Conservation (phyloP, 2,329 filamentous ascomycete species). For the Coleophoma cylindrospora region DNA sequence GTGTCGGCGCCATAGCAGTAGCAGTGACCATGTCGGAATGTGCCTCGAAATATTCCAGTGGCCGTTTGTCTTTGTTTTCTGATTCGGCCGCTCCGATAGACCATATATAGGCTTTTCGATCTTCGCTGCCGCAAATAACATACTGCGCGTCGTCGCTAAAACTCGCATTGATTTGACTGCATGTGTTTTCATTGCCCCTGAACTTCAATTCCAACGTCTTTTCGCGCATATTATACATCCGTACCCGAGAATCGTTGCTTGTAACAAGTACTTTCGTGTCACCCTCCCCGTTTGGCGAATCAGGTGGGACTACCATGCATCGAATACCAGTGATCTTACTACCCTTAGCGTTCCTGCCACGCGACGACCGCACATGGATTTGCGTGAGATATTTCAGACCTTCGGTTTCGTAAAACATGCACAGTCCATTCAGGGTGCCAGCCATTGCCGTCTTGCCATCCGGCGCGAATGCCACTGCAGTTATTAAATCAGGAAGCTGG, state of each 20-base stretch:
- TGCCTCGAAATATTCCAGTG: slow-evolving; percentile 86
- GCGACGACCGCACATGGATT: slow-evolving; percentile 86
- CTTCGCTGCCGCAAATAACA: slow-evolving; percentile 90
- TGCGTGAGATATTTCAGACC: slow-evolving; percentile 79
- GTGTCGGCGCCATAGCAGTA: slow-evolving; percentile 78
- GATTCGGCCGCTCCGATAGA: slow-evolving; percentile 54
- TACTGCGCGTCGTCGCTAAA: slow-evolving; percentile 85
- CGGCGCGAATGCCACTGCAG: slow-evolving; percentile 87
- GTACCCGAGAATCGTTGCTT: slow-evolving; percentile 89
- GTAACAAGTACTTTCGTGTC: slow-evolving; percentile 84
- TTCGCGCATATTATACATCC: slow-evolving; percentile 83
- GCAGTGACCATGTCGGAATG: slow-evolving; percentile 85
- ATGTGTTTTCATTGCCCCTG: slow-evolving; percentile 83
- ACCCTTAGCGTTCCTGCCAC: slow-evolving; percentile 90
- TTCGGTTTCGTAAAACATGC: slow-evolving; percentile 89
- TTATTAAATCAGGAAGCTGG: slow-evolving; percentile 80
- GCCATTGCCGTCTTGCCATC: slow-evolving; percentile 88
- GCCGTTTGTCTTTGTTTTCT: slow-evolving; percentile 64
- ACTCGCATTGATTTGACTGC: slow-evolving; percentile 82
- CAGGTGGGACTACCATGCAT: slow-evolving; percentile 56
- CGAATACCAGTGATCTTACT: slow-evolving; percentile 97
- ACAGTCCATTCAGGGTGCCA: slow-evolving; percentile 78
- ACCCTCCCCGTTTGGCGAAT: slow-evolving; percentile 42
- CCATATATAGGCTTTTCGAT: slow-evolving; percentile 89
- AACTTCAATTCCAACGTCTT: slow-evolving; percentile 85